A percentile compares a stretch with the other conserved stretches of the same genome.
Conservation (phyloP, 139 green algal genomes). For the Chlamydomonas asymmetrica region DNA sequence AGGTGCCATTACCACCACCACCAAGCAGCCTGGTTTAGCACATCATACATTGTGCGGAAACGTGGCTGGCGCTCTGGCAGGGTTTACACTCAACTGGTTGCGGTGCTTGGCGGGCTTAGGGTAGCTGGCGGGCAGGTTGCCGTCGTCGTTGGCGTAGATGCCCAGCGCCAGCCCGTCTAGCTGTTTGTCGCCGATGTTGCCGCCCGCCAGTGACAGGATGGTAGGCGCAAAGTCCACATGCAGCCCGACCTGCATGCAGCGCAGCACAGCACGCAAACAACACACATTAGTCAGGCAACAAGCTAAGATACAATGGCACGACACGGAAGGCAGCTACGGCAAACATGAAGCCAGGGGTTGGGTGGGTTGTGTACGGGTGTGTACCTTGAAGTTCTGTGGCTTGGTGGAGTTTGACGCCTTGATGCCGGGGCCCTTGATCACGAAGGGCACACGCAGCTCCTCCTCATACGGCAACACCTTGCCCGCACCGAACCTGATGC, state of each 20-base stretch:
- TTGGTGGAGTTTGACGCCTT: conserved; percentile 7
- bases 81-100: no score
- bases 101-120: conserved; percentile 5
- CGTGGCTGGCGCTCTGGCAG: no score
- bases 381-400: conserved; percentile 11
- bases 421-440: conserved; percentile 32
- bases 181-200: conserved; percentile 2
- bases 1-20: no score
- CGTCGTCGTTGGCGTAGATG: conserved; percentile 19
- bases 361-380: neutral
- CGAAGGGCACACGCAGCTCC: conserved; percentile 35
- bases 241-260: conserved; percentile 8
- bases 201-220: conserved; percentile 16
- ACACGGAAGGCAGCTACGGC: neutral
- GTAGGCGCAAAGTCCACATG: conserved; percentile 33
- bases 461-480: conserved; percentile 31
- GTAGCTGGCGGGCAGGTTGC: conserved; percentile 12
- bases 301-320: neutral
- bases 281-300: no score
- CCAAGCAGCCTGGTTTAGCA: no score
- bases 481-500: conserved; percentile 19
- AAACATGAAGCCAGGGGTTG: neutral
- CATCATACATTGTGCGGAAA: no score
- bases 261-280: no score
- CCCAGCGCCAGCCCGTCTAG: conserved; percentile 19